Percentiles rank a stretch among this genome's conserved stretches.
Evolutionary conservation across 2,329 filamentous ascomycete genomes (phyloP).

Genomic region (Pseudogymnoascus sp.): DNA sequence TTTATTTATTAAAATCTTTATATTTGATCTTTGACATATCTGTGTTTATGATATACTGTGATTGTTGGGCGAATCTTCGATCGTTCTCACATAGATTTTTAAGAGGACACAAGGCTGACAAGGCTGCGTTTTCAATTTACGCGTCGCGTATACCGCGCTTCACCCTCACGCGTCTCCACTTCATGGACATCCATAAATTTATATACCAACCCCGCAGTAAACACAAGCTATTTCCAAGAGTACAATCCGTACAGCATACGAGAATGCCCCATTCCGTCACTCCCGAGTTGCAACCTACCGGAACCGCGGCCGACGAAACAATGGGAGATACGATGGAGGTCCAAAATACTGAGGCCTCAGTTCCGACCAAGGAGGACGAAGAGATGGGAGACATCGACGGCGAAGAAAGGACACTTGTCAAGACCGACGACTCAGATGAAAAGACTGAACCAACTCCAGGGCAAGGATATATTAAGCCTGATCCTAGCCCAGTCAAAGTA

Average conservation of each 20-base stretch:
- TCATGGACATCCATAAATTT: background rate
- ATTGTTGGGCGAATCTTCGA: background rate
- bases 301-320: background rate
- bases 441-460: background rate
- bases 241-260: background rate
- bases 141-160: slow-evolving; percentile 15
- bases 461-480: background rate
- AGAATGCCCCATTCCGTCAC: slow-evolving; percentile 8
- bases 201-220: background rate
- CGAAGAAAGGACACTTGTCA: slow-evolving; percentile 12
- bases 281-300: slow-evolving; percentile 6
- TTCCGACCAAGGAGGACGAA: slow-evolving; percentile 30
- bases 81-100: background rate
- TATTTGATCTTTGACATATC: background rate
- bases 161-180: slow-evolving; percentile 7
- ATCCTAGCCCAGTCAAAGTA: slow-evolving; percentile 12
- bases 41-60: background rate
- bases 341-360: background rate
- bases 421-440: slow-evolving; percentile 11
- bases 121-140: slow-evolving; percentile 19
- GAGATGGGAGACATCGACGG: slow-evolving; percentile 33
- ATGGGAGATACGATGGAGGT: background rate
- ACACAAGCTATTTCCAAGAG: background rate
- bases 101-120: background rate
- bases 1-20: background rate